These are phyloP conservation scores for Centrapalus pauciflorus DNA, from an alignment of 129 eudicot species.

Conservation along the genomic window DNA sequence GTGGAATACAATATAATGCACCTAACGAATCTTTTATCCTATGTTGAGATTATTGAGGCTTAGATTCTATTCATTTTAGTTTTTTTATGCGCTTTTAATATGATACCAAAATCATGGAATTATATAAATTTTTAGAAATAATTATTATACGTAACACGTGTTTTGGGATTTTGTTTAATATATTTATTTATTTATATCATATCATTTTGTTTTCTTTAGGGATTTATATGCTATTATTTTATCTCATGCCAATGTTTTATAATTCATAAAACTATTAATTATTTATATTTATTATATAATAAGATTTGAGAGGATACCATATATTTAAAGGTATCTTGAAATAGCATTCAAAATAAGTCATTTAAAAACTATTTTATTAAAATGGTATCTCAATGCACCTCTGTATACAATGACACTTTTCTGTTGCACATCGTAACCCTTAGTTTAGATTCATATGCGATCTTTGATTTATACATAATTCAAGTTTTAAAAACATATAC, in stretches of 20 bases:
- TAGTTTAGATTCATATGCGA: no score
- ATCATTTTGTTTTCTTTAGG: background rate
- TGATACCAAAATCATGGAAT: background rate
- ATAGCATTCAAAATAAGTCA: no score
- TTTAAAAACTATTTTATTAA: no score
- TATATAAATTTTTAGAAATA: background rate
- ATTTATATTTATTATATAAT: no score
- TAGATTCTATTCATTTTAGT: background rate
- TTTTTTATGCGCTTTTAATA: background rate
- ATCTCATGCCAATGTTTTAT: background rate
- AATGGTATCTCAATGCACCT: no score
- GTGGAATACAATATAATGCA: background rate
- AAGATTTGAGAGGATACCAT: no score
- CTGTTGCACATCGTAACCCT: no score
- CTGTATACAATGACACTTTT: no score
- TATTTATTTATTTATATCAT: background rate
- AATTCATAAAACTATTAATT: no score
- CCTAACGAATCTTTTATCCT: background rate
- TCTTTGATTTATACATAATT: no score
- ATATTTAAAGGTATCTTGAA: no score
- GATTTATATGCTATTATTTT: background rate
- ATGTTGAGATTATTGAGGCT: background rate
- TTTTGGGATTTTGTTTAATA: background rate
- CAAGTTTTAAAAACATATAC: no score
- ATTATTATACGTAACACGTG: background rate